Base-by-base conservation (phyloP, 164 flowering plant species). In the Annona squamosa region DNA sequence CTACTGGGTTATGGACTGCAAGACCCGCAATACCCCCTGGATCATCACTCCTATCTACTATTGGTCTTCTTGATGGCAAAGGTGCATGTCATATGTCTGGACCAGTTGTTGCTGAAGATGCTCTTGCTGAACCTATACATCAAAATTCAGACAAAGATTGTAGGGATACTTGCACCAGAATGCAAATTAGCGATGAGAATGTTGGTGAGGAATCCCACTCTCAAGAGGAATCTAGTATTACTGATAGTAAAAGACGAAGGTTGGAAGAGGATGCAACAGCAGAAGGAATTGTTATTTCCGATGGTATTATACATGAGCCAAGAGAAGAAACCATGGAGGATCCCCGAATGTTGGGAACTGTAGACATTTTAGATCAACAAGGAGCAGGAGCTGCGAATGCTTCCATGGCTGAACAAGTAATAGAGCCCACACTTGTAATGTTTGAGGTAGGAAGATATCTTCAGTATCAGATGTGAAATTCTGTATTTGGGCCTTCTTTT, bases 391-490 rank as follows among this genome's bases (percentile, higher is more conserved):
- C 92, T 10, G 81, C 87, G 65, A 92, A 90, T 87, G 89, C 97
- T 76, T 92, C 97, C 61, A 72, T 85, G 18, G 91, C 97, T 59
- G 98, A 94, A 81, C 86, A 88, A 79, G 91, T 83, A 69, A 86
- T 94, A 79, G 97, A 92, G 86, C 97, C 97, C 26, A 87, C 97
- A 67, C 93, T 94, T 79, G 98, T 94, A 47, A 90, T 92, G 97
- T 85, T 94, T 83, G 97, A 92, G 95, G 98, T 94, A 82, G 56
- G 71, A 19, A n/a, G n/a, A n/a, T 46, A 68, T 69, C 19, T 68
- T 69, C 4, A 7, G 1, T 61, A 26, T 19, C 57, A 1, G 5
- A 7, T 47, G 43, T 52, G 59, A 7, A 9, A 52, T 52, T 52
- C 59, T 3, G 18, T 46, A 66, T 43, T 4, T 17, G 44, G 17